A percentile compares a stretch with the other conserved stretches of the same genome.
Conservation (phyloP, 2,329 filamentous ascomycete species). For the Apiospora sp. region DNA sequence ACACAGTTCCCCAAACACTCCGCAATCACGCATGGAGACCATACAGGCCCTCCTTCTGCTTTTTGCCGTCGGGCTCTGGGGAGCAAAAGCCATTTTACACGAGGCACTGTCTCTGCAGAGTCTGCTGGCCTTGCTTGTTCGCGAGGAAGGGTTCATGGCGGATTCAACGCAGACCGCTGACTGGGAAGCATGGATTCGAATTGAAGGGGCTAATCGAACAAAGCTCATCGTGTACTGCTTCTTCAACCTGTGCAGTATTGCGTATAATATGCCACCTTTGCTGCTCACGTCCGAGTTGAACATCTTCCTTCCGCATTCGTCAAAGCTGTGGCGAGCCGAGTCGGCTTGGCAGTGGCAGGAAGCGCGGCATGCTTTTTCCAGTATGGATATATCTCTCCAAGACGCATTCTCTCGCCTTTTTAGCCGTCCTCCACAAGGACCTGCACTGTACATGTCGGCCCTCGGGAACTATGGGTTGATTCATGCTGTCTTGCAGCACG, state of each 20-base stretch:
- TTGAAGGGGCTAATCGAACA: conserved; percentile 64
- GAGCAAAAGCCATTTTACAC: conserved; percentile 65
- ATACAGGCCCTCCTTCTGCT: conserved; percentile 70
- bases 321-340: conserved; percentile 65
- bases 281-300: conserved; percentile 67
- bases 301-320: conserved; percentile 61
- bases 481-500: conserved; percentile 75
- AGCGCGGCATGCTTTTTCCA: conserved; percentile 58
- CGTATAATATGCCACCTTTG: conserved; percentile 66
- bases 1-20: conserved; percentile 63
- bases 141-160: conserved; percentile 63
- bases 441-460: conserved; percentile 61
- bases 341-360: conserved; percentile 68
- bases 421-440: conserved; percentile 56
- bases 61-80: conserved; percentile 68
- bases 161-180: conserved; percentile 58
- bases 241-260: conserved; percentile 69
- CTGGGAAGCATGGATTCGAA: conserved; percentile 67
- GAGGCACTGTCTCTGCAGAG: conserved; percentile 68
- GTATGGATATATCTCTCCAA: conserved; percentile 61
- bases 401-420: conserved; percentile 65
- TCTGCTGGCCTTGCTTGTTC: conserved; percentile 63
- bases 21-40: conserved; percentile 67
- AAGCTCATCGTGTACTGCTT: conserved; percentile 69
- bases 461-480: conserved; percentile 76